phyloP scores from a whole-genome alignment of 2,329 filamentous ascomycete species.

The Penicillium sp. region DNA sequence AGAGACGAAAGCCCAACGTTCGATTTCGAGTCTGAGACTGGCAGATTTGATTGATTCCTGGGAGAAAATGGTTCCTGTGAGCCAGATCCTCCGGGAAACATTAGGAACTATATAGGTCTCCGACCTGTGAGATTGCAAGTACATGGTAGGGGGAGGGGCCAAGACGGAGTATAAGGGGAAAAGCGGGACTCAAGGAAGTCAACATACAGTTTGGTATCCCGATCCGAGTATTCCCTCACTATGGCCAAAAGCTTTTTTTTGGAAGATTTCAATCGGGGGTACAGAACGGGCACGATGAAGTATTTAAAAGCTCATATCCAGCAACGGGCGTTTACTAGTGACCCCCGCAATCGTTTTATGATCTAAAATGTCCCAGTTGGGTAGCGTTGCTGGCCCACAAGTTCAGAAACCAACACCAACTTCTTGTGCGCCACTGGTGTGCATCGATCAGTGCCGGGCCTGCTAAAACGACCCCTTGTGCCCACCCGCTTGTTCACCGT shows the following conservation, averaged over 20 bases:
- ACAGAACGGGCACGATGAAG: conserved; percentile 18
- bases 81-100: conserved; percentile 21
- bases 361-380: conserved; percentile 16
- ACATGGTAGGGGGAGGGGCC: conserved; percentile 11
- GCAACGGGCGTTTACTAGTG: conserved; percentile 2
- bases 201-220: conserved; percentile 17
- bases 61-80: conserved; percentile 21
- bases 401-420: conserved; percentile 9
- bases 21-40: conserved; percentile 12
- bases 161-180: conserved; percentile 12
- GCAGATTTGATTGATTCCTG: conserved; percentile 17
- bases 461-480: conserved; percentile 12
- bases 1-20: conserved; percentile 6
- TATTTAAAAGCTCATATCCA: conserved; percentile 12
- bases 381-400: conserved; percentile 16
- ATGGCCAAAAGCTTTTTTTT: conserved; percentile 11
- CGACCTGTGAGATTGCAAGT: conserved; percentile 17
- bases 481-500: conserved; percentile 9
- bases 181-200: conserved; percentile 3
- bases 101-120: conserved; percentile 21
- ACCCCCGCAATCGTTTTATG: conserved; percentile 23
- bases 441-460: conserved; percentile 3
- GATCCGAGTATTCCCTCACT: background rate
- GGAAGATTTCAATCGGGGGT: conserved; percentile 3
- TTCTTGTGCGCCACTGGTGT: conserved; percentile 16